Base-by-base conservation (phyloP, 2,329 filamentous ascomycete species). In the Purpureocillium takamizusanense region DNA sequence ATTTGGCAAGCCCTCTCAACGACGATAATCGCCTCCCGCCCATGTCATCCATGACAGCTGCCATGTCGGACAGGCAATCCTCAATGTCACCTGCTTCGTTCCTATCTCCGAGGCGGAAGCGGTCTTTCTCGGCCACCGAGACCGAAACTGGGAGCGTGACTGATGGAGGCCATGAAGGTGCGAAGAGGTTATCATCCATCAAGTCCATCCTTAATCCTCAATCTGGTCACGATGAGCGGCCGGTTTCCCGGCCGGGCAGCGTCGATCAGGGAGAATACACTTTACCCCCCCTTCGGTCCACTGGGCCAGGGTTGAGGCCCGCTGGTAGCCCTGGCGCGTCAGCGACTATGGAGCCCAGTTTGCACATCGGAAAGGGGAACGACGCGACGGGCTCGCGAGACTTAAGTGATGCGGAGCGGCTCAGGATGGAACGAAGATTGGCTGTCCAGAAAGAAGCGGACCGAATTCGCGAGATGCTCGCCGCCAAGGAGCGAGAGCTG, bases 401-500 rank as follows among this genome's bases (percentile, higher is more conserved):
- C 42, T 61, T 49, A 10, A 33, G 18, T 7, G 70, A 76, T 23
- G 61, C 57, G n/a, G 74, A 75, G 23, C 65, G 64, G 12, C 53
- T 66, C 7, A 81, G 74, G 48, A 69, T 72, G 4, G 81, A 84
- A 46, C 72, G 78, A 39, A 71, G 82, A 35, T 75, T 74, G 8
- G 73, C 78, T 35, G 62, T 94, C 35, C 74, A 81, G 54, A 70
- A 78, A 17, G 86, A 94, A 56, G 79, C 84, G 1, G 83, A 89
- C 52, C 69, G 70, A 37, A 92, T 92, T 78, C 73, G 83, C 29
- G 76, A 81, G 55, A 67, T 83, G 57, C 66, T 89, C 23, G 71
- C 78, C 9, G 81, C 76, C 11, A 89, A 88, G 52, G 84, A 89
- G 59, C 70, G 78, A 34, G 84, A 89, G 51, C 63, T 89, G 14